Conservation (phyloP, 169 alveolate species). For the Babesia bigemina region DNA sequence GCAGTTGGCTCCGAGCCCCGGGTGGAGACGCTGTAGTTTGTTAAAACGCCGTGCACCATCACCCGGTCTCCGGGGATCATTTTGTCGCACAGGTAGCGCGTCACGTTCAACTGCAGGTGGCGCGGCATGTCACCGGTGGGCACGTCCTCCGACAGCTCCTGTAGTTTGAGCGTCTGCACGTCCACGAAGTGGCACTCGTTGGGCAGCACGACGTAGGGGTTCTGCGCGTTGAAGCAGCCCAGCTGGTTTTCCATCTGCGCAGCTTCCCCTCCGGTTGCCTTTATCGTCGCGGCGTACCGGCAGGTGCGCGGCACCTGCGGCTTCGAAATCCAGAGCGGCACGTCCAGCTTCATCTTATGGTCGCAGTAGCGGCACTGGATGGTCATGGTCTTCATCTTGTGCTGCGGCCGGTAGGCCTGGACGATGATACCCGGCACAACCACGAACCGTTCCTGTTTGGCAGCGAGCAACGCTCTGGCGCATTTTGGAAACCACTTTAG, state of each 20-base stretch:
- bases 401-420: conserved; percentile 90
- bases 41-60: conserved; percentile 90
- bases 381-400: conserved; percentile 79
- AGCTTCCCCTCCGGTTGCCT: conserved; percentile 68
- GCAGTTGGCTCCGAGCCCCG: conserved; percentile 62
- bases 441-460: conserved; percentile 88
- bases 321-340: conserved; percentile 88
- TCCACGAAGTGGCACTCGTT: conserved; percentile 95
- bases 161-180: conserved; percentile 93
- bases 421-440: conserved; percentile 94
- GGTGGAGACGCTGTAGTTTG: conserved; percentile 70
- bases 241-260: conserved; percentile 71
- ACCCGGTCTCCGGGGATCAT: conserved; percentile 98
- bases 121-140: conserved; percentile 91
- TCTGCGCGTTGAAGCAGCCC: conserved; percentile 74
- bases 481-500: not conserved
- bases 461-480: conserved; percentile 62
- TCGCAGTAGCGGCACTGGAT: conserved; percentile 92
- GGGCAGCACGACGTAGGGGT: conserved; percentile 91
- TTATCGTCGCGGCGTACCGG: conserved; percentile 75
- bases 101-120: conserved; percentile 86
- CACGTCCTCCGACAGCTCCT: conserved; percentile 99
- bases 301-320: conserved; percentile 78
- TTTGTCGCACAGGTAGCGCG: conserved; percentile 90
- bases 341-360: conserved; percentile 83